A percentile compares a stretch with the other conserved stretches of the same genome.
Evolutionary conservation across 2,329 filamentous ascomycete genomes (phyloP).

Genomic region (Stenocarpella maydis): DNA sequence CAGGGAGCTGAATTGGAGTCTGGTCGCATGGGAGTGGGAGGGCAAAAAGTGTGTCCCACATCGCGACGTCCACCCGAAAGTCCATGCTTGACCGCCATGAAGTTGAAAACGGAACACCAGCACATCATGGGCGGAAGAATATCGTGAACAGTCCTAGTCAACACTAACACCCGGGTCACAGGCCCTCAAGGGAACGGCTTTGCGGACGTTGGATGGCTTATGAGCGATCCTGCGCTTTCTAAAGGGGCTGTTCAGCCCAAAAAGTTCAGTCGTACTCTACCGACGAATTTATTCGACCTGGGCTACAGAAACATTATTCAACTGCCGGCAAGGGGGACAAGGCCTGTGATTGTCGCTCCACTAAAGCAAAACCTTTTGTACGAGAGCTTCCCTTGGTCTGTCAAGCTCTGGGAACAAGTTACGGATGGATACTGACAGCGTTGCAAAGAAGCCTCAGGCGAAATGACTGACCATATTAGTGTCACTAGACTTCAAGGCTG

Average conservation of each 20-base stretch:
- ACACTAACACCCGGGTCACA: neutral
- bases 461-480: neutral
- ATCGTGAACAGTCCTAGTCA: neutral
- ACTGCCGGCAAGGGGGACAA: neutral
- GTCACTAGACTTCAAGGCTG: neutral
- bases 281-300: neutral
- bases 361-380: neutral
- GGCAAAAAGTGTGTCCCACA: conserved; percentile 50
- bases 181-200: neutral
- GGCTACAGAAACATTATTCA: neutral
- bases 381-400: neutral
- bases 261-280: neutral
- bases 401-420: neutral
- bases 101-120: conserved; percentile 16
- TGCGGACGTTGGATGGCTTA: neutral
- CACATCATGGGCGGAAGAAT: neutral
- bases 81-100: conserved; percentile 52
- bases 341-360: neutral
- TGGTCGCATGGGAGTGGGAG: conserved; percentile 82
- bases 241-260: neutral
- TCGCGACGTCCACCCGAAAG: conserved; percentile 54
- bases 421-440: neutral
- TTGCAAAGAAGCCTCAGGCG: neutral
- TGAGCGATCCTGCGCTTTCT: neutral
- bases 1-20: conserved; percentile 85